Evolutionary conservation across 306 rosid species (phyloP).

Genomic region (Ochetophila trinervis): DNA sequence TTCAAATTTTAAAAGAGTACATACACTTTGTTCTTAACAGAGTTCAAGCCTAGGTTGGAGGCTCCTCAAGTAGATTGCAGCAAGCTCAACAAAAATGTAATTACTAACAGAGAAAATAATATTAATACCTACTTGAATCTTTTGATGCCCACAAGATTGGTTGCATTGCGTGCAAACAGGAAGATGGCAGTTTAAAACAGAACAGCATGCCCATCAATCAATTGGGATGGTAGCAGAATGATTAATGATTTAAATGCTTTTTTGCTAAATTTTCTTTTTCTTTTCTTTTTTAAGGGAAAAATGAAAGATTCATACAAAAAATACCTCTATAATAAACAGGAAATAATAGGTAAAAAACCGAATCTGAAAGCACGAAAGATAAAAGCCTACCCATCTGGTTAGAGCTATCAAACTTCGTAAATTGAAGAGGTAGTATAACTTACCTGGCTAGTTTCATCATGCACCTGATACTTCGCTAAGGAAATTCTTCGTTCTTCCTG

Average conservation of each 20-base stretch:
- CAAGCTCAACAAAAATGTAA: conserved; percentile 53
- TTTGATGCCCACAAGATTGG: conserved; percentile 69
- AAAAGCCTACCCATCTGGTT: conserved; percentile 74
- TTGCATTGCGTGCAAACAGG: conserved; percentile 62
- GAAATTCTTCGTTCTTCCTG: conserved; percentile 99
- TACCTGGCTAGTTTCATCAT: conserved; percentile 99
- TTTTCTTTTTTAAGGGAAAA: background rate
- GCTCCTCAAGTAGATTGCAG: conserved; percentile 50
- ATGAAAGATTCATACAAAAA: conserved; percentile 33
- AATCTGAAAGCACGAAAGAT: conserved; percentile 44
- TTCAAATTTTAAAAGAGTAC: conserved; percentile 51
- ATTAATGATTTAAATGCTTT: conserved; percentile 30
- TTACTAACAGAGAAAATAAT: conserved; percentile 40
- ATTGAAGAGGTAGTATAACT: conserved; percentile 81
- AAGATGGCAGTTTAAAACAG: conserved; percentile 49
- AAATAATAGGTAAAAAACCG: conserved; percentile 37
- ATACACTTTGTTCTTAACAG: conserved; percentile 41
- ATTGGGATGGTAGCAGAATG: conserved; percentile 41
- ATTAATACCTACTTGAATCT: conserved; percentile 75
- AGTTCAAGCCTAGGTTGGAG: conserved; percentile 47
- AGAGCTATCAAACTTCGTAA: conserved; percentile 69
- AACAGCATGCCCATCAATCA: conserved; percentile 50
- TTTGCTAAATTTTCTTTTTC: conserved; percentile 28
- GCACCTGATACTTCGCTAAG: conserved; percentile 92
- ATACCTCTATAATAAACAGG: conserved; percentile 47